Evolutionary conservation across 2,329 filamentous ascomycete species (phyloP), one percentile per base, ranked within the genome.

Genomic region (Penicillium sp.): DNA sequence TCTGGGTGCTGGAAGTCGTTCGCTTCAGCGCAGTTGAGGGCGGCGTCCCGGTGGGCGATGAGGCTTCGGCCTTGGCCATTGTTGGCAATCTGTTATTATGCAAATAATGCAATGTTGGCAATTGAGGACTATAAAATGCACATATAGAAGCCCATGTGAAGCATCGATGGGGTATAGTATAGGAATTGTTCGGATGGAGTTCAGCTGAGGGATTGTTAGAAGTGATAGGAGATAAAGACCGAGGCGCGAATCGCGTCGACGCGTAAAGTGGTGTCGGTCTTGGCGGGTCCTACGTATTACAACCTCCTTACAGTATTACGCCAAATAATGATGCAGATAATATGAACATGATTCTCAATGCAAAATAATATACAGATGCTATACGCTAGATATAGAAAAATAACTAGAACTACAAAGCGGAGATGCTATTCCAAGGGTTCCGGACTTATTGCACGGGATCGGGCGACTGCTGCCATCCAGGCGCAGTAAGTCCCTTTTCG

Each of bases 381-480:
- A 64, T 67, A 56, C 73, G 75, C 66, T 82, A 83, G 72, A 58
- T 56, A 58, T 50, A 61, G 31, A 37, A 14, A 14, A 27, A 43
- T 33, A 33, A 41, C 50, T 53, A 56, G 39, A 58, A 49, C 43
- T 56, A 60, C 51, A 52, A 57, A 59, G 48, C 44, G 57, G 58
- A 63, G 58, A 58, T 46, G 39, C 16, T 37, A 22, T 22, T 44
- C 37, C 19, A 13, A 31, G n/a, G 19, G 39, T 13, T 41, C 39
- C 39, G 14, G 39, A 37, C 35, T 58, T 48, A 58, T 16, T 50
- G 16, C 19, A 48, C 55, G 10, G 39, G 10, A 35, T 61, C 58
- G 14, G 52, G 56, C 10, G 44, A 19, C 29, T 75, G 73, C 53
- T 79, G 75, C 81, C 81, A 85, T 2, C 82, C 82, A 16, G 82